Evolutionary conservation across 805 yeast genomes (phyloP), one percentile per base, ranked within the genome.

Genomic region (Kazachstania viticola): DNA sequence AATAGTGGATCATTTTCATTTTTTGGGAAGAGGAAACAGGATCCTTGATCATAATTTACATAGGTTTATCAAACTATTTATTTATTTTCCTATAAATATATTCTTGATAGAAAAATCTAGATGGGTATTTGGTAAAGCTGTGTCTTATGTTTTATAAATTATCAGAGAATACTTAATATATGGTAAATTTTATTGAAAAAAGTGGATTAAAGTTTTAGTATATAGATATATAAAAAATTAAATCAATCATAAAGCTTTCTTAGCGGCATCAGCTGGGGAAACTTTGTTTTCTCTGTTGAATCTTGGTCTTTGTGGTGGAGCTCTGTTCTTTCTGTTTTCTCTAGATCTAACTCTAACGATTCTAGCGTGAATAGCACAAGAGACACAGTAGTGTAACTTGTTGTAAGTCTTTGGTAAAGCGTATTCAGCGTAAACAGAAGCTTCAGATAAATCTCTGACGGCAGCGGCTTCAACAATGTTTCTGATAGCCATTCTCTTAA

Each of bases 401-500:
- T 91, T 82, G 93, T 88, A 91, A 64, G 91, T 80, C 81, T 91
- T 91, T 73, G 98, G 98, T 61, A 91, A 75, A 62, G 95, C 97
- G 76, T 91, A 91, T 77, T 91, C 98, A 61, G 82, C 75, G 81
- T 91, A 91, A 60, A 91, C 97, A 42, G 96, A 85, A 59, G 98
- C 98, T 73, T 91, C 98, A 57, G 95, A 82, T 70, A 91, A 76
- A 72, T 91, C 98, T 79, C 98, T 87, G 64, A 91, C 94, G 61
- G 98, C 91, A 67, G 98, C 98, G 57, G 95, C 88, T 78, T 91
- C 98, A 60, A 91, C 98, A 88, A 91, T 91, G 94, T 91, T 91
- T 77, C 96, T 83, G 81, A 91, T 79, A 70, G 95, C 85, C 78
- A 91, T 94, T 75, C 98, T 84, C 91, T 91, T 91, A 82, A 91